A percentile compares a stretch with the other conserved stretches of the same genome.
phyloP scores from a whole-genome alignment of 2,329 filamentous ascomycete genomes.

The Pseudopithomyces maydicus region DNA sequence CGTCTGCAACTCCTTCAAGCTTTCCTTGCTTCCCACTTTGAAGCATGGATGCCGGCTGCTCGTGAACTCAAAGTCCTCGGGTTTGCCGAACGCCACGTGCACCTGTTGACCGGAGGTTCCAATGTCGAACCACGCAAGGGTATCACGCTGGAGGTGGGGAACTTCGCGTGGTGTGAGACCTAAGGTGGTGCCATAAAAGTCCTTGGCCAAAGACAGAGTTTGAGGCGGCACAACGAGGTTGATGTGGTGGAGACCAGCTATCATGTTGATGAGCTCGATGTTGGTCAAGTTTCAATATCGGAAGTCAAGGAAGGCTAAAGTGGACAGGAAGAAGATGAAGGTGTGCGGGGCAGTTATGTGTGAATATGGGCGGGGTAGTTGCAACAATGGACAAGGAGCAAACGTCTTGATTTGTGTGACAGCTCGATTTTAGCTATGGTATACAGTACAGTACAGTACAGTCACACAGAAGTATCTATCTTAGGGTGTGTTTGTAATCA shows the following conservation, averaged over 20 bases:
- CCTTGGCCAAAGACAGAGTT: not conserved
- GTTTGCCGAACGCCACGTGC: conserved; percentile 57
- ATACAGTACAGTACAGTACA: not conserved
- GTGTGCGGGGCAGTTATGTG: not conserved
- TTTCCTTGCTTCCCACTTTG: conserved; percentile 53
- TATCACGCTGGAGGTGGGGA: conserved; percentile 57
- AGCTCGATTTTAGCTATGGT: not conserved
- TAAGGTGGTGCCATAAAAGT: conserved; percentile 49
- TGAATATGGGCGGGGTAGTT: not conserved
- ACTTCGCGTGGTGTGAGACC: conserved; percentile 60
- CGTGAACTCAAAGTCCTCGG: conserved; percentile 23
- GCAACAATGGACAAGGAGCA: not conserved
- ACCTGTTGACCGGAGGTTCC: conserved; percentile 61
- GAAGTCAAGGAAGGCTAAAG: not conserved
- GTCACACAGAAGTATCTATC: not conserved
- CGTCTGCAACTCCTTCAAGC: conserved; percentile 54
- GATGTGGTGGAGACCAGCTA: conserved; percentile 1
- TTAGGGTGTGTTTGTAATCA: not conserved
- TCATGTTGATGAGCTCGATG: not conserved
- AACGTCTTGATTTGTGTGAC: not conserved
- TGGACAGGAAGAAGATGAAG: not conserved
- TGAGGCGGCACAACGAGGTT: not conserved
- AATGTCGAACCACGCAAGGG: conserved; percentile 66
- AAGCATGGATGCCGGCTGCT: conserved; percentile 65
- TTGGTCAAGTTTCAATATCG: not conserved